Base-by-base conservation (phyloP, 2,329 filamentous ascomycete genomes). In the Lasiodiplodia hormozganensis region DNA sequence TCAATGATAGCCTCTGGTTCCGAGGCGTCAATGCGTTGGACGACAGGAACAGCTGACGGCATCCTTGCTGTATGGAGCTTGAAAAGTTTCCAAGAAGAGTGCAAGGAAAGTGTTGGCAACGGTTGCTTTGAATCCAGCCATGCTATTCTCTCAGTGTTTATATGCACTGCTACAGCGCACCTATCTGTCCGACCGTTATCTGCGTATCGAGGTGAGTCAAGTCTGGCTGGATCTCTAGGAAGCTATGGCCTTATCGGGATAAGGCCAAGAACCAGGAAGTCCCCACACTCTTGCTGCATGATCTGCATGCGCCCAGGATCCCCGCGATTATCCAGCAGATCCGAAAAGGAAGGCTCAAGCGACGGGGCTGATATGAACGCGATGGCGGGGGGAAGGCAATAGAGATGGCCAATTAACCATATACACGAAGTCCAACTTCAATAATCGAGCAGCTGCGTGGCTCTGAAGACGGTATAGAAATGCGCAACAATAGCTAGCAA, bases 1-100 rank as follows among this genome's bases (percentile, higher is more conserved):
- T 47, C 47, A 49, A 69, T 65, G 31, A 69, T 53, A 38, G 52
- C 53, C 18, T 67, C 40, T 18, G 65, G 52, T 3, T 67, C 16
- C 1, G 52, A 49, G 5, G 38, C 52, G n/a, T 57, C 52, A 23
- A 67, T 51, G 4, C 54, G 52, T 38, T 67, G 65, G 25, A 67
- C 23, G 7, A 51, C 40, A 1, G 65, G 65, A n/a, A 67, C 52
- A 21, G 53, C 53, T 23, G 65, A 49, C 18, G 65, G 65, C 65
- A 67, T 67, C 18, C 16, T 25, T 21, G 31, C 18, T n/a, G n/a
- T 8, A n/a, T 21, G n/a, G 3, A 47, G 43, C 40, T 43, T 18
- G 16, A 18, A 4, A 6, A 18, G 4, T 6, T 18, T 43, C 14
- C 31, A 7, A 18, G 5, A 43, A 18, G 14, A 47, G n/a, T 21